These are phyloP conservation scores for Escallonia herrerae DNA, from an alignment of 129 eudicot genomes.

Conservation along the genomic window DNA sequence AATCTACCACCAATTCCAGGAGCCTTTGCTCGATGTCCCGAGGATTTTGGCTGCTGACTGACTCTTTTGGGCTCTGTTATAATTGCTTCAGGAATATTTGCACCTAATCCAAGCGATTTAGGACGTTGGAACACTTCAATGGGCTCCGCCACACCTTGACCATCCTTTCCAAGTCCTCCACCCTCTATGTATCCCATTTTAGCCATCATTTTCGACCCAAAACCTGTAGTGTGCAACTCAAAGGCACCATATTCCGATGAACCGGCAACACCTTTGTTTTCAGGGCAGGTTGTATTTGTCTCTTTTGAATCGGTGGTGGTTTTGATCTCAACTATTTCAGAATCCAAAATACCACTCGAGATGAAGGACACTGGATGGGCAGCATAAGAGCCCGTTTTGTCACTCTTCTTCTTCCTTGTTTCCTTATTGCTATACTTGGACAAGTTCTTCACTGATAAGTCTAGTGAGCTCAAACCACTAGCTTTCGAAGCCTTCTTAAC, in stretches of 20 bases:
- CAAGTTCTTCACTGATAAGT: conserved; percentile 23
- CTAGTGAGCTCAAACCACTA: conserved; percentile 20
- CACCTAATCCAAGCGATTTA: conserved; percentile 83
- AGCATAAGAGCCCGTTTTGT: conserved; percentile 46
- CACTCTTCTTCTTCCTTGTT: conserved; percentile 31
- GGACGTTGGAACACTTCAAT: conserved; percentile 76
- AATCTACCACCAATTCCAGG: no score
- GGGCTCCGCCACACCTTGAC: conserved; percentile 64
- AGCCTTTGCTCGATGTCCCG: conserved; percentile 68
- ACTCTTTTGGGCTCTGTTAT: conserved; percentile 55
- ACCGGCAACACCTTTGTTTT: conserved; percentile 15
- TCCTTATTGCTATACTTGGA: conserved; percentile 16
- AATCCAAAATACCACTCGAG: conserved; percentile 59
- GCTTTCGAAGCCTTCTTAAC: conserved; percentile 21
- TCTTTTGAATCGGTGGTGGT: conserved; percentile 19
- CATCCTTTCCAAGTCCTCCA: conserved; percentile 72
- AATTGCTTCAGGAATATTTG: conserved; percentile 43
- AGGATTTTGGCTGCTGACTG: conserved; percentile 73
- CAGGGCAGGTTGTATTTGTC: conserved; percentile 17
- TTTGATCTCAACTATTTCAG: conserved; percentile 28
- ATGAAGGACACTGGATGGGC: conserved; percentile 73
- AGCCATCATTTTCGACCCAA: conserved; percentile 93
- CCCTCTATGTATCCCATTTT: conserved; percentile 91
- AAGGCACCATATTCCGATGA: conserved; percentile 62
- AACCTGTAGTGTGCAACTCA: conserved; percentile 88